Conservation (phyloP, 2,329 filamentous ascomycete species). For the Colletotrichum aenigma region DNA sequence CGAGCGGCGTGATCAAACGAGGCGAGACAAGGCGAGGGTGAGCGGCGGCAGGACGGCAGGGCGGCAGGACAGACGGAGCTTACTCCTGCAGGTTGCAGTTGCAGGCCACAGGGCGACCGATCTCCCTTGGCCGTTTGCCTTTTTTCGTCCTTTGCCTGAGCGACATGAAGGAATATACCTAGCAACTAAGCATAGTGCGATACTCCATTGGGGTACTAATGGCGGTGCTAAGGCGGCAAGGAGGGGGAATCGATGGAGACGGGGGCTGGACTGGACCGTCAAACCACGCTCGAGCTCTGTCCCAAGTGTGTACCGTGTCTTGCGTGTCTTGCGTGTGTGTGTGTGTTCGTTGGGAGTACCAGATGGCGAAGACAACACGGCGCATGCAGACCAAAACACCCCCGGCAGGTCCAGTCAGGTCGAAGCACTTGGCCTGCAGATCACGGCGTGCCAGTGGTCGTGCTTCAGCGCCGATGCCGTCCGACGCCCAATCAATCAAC, state of each 20-base stretch:
- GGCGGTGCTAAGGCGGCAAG: background rate
- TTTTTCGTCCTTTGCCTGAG: background rate
- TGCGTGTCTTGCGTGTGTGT: background rate
- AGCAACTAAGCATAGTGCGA: background rate
- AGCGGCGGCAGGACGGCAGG: background rate
- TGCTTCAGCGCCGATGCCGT: background rate
- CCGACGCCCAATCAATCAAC: conserved; percentile 9
- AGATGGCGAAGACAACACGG: background rate
- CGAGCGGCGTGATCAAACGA: background rate
- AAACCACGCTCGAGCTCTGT: background rate
- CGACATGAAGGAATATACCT: background rate
- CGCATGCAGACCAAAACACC: background rate
- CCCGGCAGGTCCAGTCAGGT: background rate
- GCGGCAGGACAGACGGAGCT: background rate
- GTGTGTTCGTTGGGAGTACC: background rate
- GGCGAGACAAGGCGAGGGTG: background rate
- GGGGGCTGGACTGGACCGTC: background rate
- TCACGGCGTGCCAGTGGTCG: conserved; percentile 13
- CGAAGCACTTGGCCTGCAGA: conserved; percentile 11
- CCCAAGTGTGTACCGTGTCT: background rate
- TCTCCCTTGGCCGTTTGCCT: background rate
- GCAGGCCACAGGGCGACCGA: background rate
- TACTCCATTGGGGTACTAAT: background rate
- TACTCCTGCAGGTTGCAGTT: background rate
- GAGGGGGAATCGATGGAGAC: background rate